Evolutionary conservation across 2,329 filamentous ascomycete genomes (phyloP), one percentile per base, ranked within the genome.

Genomic region (Xylariales sp.): DNA sequence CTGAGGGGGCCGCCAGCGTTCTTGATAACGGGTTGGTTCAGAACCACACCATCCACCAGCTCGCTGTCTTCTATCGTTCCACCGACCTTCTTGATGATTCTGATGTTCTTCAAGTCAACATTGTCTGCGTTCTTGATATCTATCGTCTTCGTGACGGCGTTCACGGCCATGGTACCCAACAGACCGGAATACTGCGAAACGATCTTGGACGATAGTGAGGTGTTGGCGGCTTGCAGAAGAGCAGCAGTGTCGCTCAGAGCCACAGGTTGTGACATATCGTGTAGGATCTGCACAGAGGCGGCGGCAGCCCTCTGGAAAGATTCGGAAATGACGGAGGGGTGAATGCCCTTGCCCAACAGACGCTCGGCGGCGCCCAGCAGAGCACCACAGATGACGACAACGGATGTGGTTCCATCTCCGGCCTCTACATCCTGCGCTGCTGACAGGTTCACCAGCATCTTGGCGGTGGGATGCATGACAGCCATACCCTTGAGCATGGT

Each of bases 401-500:
- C 93, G 4, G 91, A 97, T 24, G 93, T 98, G 40, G 93, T 98
- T 56, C 93, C 94, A 63, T 98, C 93, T 69, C 93, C 93, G 47
- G 93, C 93, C 66, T 98, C 93, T 44, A 98, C 89, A 71, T 98
- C 93, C 65, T 98, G 93, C 49, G 93, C 93, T 51, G 93, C 88
- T 55, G 91, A 94, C 46, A 98, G 78, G 65, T 98, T 90, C 57
- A 98, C 93, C 51, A 98, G 76, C 93, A 98, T 98, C 72, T 95
- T 96, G 36, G 93, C 93, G 33, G 94, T 95, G n/a, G 93, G 93
- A 62, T 98, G 93, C 85, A 98, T 89, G 51, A 98, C 93, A 49
- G 88, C 86, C 93, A 98, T 97, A 73, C 91, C 91, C 71, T 87
- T 95, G 59, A 98, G 72, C 91, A 98, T 98, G 41, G 93, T 98